These are phyloP conservation scores for Artomyces pyxidatus DNA, from an alignment of 768 basidiomycete genomes.

Conservation along the genomic window DNA sequence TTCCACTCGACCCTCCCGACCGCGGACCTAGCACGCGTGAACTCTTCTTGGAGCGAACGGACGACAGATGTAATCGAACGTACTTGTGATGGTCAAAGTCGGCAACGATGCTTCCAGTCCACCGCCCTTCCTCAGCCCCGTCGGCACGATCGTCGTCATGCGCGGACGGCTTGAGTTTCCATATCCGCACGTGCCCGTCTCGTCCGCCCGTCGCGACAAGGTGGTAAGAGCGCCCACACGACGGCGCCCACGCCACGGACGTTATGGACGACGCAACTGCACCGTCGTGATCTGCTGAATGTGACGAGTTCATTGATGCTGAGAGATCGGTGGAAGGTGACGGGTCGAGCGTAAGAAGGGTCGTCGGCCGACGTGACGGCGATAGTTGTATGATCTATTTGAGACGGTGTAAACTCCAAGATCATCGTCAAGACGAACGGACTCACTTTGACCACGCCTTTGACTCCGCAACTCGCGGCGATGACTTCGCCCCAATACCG, in stretches of 20 bases:
- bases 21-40: constrained; percentile 40
- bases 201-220: constrained; percentile 86
- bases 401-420: too few species aligned
- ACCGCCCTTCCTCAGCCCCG: constrained; percentile 41
- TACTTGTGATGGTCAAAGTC: constrained; percentile 87
- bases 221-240: constrained; percentile 90
- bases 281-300: constrained; percentile 22
- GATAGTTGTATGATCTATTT: constrained; percentile 70
- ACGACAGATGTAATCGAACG: constrained; percentile 16
- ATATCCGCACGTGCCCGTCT: constrained; percentile 86
- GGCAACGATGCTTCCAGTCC: constrained; percentile 70
- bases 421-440: background rate
- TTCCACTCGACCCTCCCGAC: constrained; percentile 93
- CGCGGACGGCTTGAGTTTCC: constrained; percentile 63
- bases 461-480: constrained; percentile 66
- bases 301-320: constrained; percentile 12
- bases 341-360: constrained; percentile 54
- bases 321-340: constrained; percentile 28
- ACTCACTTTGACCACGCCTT: constrained; percentile 68
- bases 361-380: constrained; percentile 55
- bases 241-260: constrained; percentile 88
- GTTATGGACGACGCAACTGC: constrained; percentile 59
- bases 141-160: constrained; percentile 31
- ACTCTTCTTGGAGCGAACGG: background rate
- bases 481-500: constrained; percentile 91